Percentiles rank a stretch among this genome's conserved stretches.
These are phyloP conservation scores for Lophiostoma macrostomum DNA, from an alignment of 495 filamentous ascomycete species.

Conservation along the genomic window DNA sequence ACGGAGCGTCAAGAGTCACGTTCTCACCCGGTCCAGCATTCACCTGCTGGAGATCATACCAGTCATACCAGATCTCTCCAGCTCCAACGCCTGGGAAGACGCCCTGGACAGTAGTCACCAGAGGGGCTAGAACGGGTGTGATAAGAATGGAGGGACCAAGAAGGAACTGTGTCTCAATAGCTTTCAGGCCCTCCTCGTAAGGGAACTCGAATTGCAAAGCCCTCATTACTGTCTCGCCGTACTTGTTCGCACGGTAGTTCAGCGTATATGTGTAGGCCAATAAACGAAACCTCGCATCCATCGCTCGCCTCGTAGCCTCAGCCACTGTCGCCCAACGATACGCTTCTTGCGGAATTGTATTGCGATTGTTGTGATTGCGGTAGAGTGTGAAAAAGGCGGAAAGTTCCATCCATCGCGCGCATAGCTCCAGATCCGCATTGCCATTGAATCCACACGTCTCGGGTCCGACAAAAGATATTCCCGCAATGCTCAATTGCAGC, in stretches of 20 bases:
- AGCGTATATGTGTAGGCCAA: slow-evolving; percentile 38
- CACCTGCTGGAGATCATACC: slow-evolving; percentile 29
- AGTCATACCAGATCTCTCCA: slow-evolving; percentile 36
- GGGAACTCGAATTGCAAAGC: slow-evolving; percentile 38
- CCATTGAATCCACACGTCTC: slow-evolving; percentile 33
- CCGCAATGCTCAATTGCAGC: slow-evolving; percentile 15
- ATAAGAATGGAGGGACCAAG: slow-evolving; percentile 31
- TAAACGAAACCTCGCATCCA: slow-evolving; percentile 35
- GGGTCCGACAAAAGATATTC: slow-evolving; percentile 29
- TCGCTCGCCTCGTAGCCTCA: slow-evolving; percentile 29
- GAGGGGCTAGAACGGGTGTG: slow-evolving; percentile 28
- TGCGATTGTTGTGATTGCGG: slow-evolving; percentile 35
- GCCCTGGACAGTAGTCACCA: slow-evolving; percentile 22
- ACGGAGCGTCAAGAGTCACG: slow-evolving; percentile 22
- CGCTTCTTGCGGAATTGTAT: slow-evolving; percentile 32
- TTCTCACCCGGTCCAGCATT: slow-evolving; percentile 26
- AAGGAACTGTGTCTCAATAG: slow-evolving; percentile 36
- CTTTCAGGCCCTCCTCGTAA: slow-evolving; percentile 27
- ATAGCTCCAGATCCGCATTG: slow-evolving; percentile 33
- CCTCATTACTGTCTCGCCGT: slow-evolving; percentile 34
- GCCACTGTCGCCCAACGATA: slow-evolving; percentile 32
- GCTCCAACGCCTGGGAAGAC: slow-evolving; percentile 29
- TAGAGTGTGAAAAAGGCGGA: slow-evolving; percentile 37
- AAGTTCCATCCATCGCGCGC: slow-evolving; percentile 39
- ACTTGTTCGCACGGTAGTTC: slow-evolving; percentile 31